Conservation (phyloP, 352 stramenopile genomes). For the Phytophthora pistaciae region DNA sequence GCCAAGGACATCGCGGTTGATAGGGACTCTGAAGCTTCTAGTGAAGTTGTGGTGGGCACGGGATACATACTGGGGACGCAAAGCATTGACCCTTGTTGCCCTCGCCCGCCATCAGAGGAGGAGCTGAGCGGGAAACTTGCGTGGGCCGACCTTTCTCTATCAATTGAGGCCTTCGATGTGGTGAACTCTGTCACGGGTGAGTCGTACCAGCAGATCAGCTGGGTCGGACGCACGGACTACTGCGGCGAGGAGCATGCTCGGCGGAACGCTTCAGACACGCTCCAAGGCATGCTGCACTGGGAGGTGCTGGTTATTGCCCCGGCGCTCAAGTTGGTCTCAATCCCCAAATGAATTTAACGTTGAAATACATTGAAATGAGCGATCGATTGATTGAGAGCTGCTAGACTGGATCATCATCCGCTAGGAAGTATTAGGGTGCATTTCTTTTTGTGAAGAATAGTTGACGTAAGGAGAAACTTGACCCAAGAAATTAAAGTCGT, state of each 20-base stretch:
- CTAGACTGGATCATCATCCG: too few species aligned
- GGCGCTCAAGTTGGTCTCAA: constrained; percentile 17
- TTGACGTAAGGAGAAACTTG: too few species aligned
- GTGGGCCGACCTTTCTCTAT: constrained; percentile 39
- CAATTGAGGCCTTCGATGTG: constrained; percentile 38
- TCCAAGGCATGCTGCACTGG: constrained; percentile 42
- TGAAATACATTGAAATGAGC: neutral
- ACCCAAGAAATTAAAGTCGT: too few species aligned
- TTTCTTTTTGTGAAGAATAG: neutral
- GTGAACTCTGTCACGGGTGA: constrained; percentile 19
- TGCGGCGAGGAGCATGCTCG: constrained; percentile 38
- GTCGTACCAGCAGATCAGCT: constrained; percentile 34
- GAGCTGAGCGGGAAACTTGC: constrained; percentile 19
- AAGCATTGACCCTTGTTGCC: constrained; percentile 24
- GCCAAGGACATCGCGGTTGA: constrained; percentile 6
- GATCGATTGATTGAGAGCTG: neutral
- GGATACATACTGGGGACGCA: constrained; percentile 44
- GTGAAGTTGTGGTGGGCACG: constrained; percentile 6
- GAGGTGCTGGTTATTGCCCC: constrained; percentile 38
- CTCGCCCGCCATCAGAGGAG: neutral
- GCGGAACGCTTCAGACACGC: constrained; percentile 38
- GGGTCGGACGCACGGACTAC: constrained; percentile 44
- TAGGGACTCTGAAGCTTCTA: too few species aligned
- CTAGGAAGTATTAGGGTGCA: neutral
- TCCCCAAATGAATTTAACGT: neutral